A percentile compares a stretch with the other conserved stretches of the same genome.
phyloP scores from a whole-genome alignment of 331 rosid species.

The Cydonia oblonga region DNA sequence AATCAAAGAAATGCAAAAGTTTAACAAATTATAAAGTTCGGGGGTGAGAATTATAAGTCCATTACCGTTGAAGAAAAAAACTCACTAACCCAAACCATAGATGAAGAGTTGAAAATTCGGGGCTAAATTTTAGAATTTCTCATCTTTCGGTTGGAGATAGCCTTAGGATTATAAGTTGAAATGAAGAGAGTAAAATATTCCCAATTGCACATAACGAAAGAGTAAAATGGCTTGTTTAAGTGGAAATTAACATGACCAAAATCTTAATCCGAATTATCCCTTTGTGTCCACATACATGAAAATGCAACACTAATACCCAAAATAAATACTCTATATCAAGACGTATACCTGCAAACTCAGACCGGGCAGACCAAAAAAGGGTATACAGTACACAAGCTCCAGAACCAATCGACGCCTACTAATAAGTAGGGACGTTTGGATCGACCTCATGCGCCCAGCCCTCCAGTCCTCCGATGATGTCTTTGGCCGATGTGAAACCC shows the following conservation, averaged over 20 bases:
- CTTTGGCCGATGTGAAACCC: slow-evolving; percentile 72
- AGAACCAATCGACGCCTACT: slow-evolving; percentile 1
- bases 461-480: slow-evolving; percentile 77
- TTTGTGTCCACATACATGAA: neutral
- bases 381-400: neutral
- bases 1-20: no score
- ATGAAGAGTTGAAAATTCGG: no score
- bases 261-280: neutral
- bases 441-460: slow-evolving; percentile 78
- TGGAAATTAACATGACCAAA: neutral
- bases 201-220: no score
- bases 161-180: no score
- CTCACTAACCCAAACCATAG: no score
- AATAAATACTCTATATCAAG: neutral
- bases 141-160: no score
- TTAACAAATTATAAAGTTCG: no score
- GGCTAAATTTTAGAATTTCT: no score
- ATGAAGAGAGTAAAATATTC: no score
- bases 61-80: no score
- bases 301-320: neutral
- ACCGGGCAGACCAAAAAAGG: neutral
- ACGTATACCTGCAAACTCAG: neutral
- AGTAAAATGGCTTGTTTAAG: neutral
- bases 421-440: slow-evolving; percentile 65
- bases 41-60: no score